Evolutionary conservation across 2,329 filamentous ascomycete genomes (phyloP).

Genomic region (Neofusicoccum umdonicola): DNA sequence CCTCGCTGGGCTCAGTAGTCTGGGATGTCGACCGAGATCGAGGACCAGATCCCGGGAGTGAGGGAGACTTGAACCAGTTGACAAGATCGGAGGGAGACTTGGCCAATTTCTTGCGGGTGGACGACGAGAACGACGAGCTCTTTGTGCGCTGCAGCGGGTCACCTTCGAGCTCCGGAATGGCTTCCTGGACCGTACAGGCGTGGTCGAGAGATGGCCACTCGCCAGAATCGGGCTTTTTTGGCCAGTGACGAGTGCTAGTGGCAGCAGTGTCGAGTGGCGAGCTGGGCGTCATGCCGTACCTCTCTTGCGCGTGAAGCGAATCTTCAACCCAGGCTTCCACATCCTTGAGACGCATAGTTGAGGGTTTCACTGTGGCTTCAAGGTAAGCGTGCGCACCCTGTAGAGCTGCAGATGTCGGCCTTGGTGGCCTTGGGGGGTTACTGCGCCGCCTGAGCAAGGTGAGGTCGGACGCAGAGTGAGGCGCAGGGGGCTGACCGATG

Average conservation of each 20-base stretch:
- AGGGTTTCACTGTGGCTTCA: constrained; percentile 2
- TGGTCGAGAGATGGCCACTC: background rate
- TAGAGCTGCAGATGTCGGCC: background rate
- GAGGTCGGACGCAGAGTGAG: background rate
- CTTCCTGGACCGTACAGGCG: background rate
- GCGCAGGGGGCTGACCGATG: no score
- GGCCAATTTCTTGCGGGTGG: background rate
- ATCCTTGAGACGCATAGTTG: background rate
- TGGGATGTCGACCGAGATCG: constrained; percentile 10
- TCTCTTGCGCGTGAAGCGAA: background rate
- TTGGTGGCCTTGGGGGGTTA: background rate
- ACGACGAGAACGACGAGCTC: constrained; percentile 1
- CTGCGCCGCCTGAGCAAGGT: background rate
- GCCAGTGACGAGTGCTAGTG: background rate
- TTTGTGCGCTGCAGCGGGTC: background rate
- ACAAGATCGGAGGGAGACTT: constrained; percentile 1
- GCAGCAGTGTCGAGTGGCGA: background rate
- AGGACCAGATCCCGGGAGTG: background rate
- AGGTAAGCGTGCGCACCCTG: background rate
- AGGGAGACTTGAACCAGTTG: background rate
- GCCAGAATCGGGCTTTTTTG: background rate
- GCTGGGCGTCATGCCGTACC: background rate
- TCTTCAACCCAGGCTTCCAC: constrained; percentile 11
- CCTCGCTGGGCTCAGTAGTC: background rate
- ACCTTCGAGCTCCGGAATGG: background rate